phyloP scores from a whole-genome alignment of 176 grass and related monocot genomes.

The Metroxylon sagu region DNA sequence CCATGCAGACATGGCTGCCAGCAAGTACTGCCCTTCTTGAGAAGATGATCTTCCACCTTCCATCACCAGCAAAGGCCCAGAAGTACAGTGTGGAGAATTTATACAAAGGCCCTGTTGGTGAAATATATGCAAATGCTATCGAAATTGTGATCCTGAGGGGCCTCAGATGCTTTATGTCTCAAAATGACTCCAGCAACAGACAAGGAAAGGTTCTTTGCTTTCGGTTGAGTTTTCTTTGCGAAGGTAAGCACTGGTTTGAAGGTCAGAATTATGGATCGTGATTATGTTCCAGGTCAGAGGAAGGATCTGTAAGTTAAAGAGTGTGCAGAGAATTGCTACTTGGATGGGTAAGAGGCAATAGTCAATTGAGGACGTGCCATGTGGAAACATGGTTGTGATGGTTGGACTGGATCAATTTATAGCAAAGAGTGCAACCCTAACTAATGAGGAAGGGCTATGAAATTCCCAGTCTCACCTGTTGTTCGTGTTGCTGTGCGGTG shows the following conservation, averaged over 20 bases:
- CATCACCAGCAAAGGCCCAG: background rate
- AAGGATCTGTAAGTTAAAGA: slow-evolving; percentile 4
- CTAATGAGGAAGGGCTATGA: background rate
- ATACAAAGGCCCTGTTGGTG: background rate
- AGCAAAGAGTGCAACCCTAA: slow-evolving; percentile 4
- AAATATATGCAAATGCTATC: slow-evolving; percentile 1
- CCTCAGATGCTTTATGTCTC: background rate
- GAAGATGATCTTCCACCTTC: slow-evolving; percentile 6
- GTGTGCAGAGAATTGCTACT: slow-evolving; percentile 9
- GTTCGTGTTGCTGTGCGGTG: background rate
- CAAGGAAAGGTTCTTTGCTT: slow-evolving; percentile 2
- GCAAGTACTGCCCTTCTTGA: background rate
- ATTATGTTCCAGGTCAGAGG: background rate
- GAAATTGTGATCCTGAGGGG: background rate
- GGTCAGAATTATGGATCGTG: background rate
- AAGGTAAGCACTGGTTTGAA: background rate
- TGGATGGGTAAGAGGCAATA: slow-evolving; percentile 24
- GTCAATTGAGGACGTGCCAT: slow-evolving; percentile 19
- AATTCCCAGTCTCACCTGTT: background rate
- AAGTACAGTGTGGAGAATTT: slow-evolving; percentile 6
- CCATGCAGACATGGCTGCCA: background rate
- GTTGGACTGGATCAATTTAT: slow-evolving; percentile 5
- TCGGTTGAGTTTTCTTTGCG: slow-evolving; percentile 2
- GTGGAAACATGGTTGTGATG: slow-evolving; percentile 2
- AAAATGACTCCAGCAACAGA: slow-evolving; percentile 6